Percentiles rank a stretch among this genome's conserved stretches.
These are phyloP conservation scores for Nitzschia sp. DNA, from an alignment of 108 stramenopile species.

Conservation along the genomic window DNA sequence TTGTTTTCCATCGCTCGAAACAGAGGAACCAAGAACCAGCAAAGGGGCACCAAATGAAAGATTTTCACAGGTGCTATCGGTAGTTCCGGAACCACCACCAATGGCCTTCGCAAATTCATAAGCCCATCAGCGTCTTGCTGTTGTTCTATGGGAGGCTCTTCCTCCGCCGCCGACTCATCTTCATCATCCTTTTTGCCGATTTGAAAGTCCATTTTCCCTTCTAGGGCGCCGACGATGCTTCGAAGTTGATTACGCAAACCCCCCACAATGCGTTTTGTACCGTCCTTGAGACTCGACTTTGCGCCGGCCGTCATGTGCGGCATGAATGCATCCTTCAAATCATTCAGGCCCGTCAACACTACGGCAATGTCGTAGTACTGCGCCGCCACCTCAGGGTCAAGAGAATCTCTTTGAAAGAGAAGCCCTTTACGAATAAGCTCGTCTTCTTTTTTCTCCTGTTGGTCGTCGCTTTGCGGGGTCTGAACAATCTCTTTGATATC, in stretches of 20 bases:
- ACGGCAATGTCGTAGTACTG: slow-evolving; percentile 70
- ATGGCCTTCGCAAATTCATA: slow-evolving; percentile 13
- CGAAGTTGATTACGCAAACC: slow-evolving; percentile 20
- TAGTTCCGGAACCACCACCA: slow-evolving; percentile 70
- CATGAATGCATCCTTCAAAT: slow-evolving; percentile 64
- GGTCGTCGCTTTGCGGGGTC: slow-evolving; percentile 15
- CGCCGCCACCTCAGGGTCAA: slow-evolving; percentile 32
- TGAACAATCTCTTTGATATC: slow-evolving; percentile 32
- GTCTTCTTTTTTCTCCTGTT: slow-evolving; percentile 12
- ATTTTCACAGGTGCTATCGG: slow-evolving; percentile 48
- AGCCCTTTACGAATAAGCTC: slow-evolving; percentile 23
- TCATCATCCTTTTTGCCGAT: slow-evolving; percentile 13
- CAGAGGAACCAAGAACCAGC: slow-evolving; percentile 57
- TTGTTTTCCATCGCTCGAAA: slow-evolving; percentile 55
- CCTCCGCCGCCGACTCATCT: background rate
- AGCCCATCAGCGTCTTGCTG: no score
- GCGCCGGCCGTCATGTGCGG: slow-evolving; percentile 41
- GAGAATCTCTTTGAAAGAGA: slow-evolving; percentile 32
- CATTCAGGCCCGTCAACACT: slow-evolving; percentile 69
- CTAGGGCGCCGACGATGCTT: slow-evolving; percentile 34
- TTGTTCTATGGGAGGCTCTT: no score
- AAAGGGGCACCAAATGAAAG: slow-evolving; percentile 52
- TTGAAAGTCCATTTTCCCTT: slow-evolving; percentile 28
- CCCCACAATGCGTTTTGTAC: slow-evolving; percentile 14
- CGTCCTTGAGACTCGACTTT: slow-evolving; percentile 9